Evolutionary conservation across 2,329 filamentous ascomycete species (phyloP), one percentile per base, ranked within the genome.

Genomic region (Talaromyces islandicus): DNA sequence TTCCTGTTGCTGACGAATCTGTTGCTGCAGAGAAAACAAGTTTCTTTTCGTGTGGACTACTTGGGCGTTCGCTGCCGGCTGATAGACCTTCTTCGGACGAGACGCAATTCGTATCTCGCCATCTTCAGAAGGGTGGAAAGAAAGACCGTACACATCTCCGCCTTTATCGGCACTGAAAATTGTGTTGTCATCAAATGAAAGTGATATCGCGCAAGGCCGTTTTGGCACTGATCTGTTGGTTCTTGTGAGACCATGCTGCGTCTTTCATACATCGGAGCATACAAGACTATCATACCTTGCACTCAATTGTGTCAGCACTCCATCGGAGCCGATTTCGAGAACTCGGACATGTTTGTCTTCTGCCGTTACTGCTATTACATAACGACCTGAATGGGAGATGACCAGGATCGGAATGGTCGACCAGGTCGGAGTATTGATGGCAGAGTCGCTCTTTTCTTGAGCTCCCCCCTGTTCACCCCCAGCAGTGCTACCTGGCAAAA

Each of bases 121-220:
- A 46, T 50, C 50, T 25, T 71, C 68, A 29, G 68, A 70, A 7
- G 72, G 74, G 51, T 91, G 72, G 3, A 97, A 80, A 14, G 94
- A 93, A 7, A 99, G 77, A 11, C 90, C 85, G 76, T 96, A 97
- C 62, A 97, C 93, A 73, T 99, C 94, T 65, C 94, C 94, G 70
- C 97, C 97, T 75, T 99, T 99, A 79, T 99, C 94, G 57, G 87
- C 93, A 63, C 85, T 87, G 60, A 97, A 76, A 64, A 99, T 90
- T 9, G 86, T 89, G 50, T 82, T 80, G 63, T 85, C 82, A 70
- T 92, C 88, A 43, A 84, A 78, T 7, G 88, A 86, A 57, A 97
- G 76, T 56, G 83, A 78, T 60, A 97, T 79, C 38, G 89, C 86
- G 70, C 88, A 93, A 12, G 92, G 91, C 38, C 92, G 87, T 78